Percentiles rank a stretch among this genome's conserved stretches.
phyloP scores from a whole-genome alignment of 2,329 filamentous ascomycete genomes.

The Tolypocladium nubicola region DNA sequence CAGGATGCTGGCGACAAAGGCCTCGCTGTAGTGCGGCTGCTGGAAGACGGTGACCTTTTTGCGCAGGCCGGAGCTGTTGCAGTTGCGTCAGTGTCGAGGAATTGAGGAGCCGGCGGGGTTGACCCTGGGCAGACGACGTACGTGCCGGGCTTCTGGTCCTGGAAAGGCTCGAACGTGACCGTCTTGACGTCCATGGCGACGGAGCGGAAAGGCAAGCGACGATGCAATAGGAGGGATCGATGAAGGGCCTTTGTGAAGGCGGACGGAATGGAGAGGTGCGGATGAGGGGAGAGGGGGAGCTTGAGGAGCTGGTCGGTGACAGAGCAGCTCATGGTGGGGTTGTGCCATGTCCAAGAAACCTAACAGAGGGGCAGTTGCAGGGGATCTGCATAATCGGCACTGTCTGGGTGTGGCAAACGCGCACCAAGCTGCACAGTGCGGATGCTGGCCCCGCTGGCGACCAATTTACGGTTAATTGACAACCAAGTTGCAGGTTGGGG shows the following conservation, averaged over 20 bases:
- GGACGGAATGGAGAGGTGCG: not conserved
- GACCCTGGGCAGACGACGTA: conserved; percentile 46
- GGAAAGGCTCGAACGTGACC: conserved; percentile 74
- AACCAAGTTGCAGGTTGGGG: not conserved
- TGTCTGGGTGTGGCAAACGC: not conserved
- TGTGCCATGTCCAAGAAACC: not conserved
- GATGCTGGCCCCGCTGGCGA: too few species aligned
- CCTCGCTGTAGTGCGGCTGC: conserved; percentile 87
- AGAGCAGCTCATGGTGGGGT: not conserved
- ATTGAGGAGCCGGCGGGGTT: conserved; percentile 1
- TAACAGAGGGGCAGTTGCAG: not conserved
- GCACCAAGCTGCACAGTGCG: not conserved
- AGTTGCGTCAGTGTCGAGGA: conserved; percentile 5
- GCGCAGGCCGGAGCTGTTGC: conserved; percentile 77
- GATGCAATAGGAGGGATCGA: not conserved
- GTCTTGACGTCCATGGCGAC: conserved; percentile 59
- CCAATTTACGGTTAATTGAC: too few species aligned
- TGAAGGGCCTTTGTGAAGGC: not conserved
- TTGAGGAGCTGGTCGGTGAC: not conserved
- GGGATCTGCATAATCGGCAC: not conserved
- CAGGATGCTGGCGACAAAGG: conserved; percentile 88
- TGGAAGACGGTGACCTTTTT: conserved; percentile 99
- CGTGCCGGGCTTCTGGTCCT: conserved; percentile 99
- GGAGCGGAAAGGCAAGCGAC: not conserved
- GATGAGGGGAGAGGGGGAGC: not conserved